phyloP scores from a whole-genome alignment of 805 yeast species.

The Huiozyma naganishii region DNA sequence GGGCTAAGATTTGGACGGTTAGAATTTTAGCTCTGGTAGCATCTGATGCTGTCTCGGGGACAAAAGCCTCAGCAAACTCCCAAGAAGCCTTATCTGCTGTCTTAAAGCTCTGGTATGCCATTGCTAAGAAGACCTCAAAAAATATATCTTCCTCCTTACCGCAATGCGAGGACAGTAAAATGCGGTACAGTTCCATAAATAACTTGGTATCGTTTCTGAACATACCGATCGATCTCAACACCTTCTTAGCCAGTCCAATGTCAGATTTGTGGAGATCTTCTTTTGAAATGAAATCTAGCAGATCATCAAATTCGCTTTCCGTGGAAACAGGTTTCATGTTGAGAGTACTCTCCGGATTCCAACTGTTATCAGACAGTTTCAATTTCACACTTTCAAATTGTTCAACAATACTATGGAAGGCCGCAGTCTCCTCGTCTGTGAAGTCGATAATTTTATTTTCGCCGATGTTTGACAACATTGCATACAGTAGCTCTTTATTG shows the following conservation, averaged over 20 bases:
- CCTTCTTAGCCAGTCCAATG: conserved; percentile 12
- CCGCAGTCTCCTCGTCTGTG: conserved; percentile 11
- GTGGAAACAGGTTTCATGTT: neutral
- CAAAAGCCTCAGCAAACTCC: conserved; percentile 31
- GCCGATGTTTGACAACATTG: conserved; percentile 11
- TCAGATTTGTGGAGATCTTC: conserved; percentile 27
- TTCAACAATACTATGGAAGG: conserved; percentile 1
- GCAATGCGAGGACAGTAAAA: conserved; percentile 30
- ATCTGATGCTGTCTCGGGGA: conserved; percentile 19
- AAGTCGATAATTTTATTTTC: conserved; percentile 1
- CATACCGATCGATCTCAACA: conserved; percentile 15
- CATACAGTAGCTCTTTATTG: conserved; percentile 6
- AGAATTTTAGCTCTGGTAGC: conserved; percentile 26
- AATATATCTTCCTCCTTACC: conserved; percentile 33
- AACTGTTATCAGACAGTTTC: neutral
- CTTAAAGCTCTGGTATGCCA: conserved; percentile 32
- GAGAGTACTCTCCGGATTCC: neutral
- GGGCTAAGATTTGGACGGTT: conserved; percentile 34
- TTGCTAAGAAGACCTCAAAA: conserved; percentile 31
- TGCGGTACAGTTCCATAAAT: conserved; percentile 31
- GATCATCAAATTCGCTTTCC: conserved; percentile 6
- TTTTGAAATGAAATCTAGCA: conserved; percentile 21
- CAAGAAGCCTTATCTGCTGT: conserved; percentile 23
- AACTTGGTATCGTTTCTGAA: conserved; percentile 14
- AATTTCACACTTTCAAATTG: conserved; percentile 2